Conservation (phyloP, 805 yeast genomes). For the Saturnispora dispora region DNA sequence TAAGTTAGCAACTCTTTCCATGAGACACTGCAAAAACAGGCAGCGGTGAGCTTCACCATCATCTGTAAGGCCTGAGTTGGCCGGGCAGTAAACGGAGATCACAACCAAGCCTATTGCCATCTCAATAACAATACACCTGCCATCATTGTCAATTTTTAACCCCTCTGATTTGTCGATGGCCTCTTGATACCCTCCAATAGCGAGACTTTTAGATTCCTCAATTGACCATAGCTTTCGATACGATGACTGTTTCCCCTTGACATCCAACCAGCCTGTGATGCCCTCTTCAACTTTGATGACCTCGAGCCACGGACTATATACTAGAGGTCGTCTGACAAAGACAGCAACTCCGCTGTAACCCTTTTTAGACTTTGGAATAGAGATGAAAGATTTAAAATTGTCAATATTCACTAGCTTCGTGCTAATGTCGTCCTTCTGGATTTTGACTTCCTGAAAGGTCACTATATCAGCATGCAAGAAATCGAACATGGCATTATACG, state of each 20-base stretch:
- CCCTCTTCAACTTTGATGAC: conserved; percentile 86
- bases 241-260: conserved; percentile 11
- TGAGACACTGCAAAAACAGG: conserved; percentile 48
- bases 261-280: conserved; percentile 54
- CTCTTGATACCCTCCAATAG: conserved; percentile 69
- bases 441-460: conserved; percentile 82
- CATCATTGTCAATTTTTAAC: conserved; percentile 66
- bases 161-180: conserved; percentile 26
- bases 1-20: conserved; percentile 53
- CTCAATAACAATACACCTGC: conserved; percentile 73
- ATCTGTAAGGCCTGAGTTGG: conserved; percentile 66
- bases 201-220: conserved; percentile 8
- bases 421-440: conserved; percentile 42
- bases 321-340: conserved; percentile 49
- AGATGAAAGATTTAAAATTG: conserved; percentile 55
- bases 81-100: conserved; percentile 79
- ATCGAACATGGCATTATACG: conserved; percentile 38
- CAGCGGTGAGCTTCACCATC: conserved; percentile 55
- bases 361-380: conserved; percentile 57
- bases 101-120: conserved; percentile 52
- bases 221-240: conserved; percentile 21
- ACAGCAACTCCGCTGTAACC: conserved; percentile 94
- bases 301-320: conserved; percentile 27
- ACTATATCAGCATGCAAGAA: conserved; percentile 62
- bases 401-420: conserved; percentile 32